A percentile compares a stretch with the other conserved stretches of the same genome.
Evolutionary conservation across 2,329 filamentous ascomycete species (phyloP).

Genomic region (Cytospora piceae): DNA sequence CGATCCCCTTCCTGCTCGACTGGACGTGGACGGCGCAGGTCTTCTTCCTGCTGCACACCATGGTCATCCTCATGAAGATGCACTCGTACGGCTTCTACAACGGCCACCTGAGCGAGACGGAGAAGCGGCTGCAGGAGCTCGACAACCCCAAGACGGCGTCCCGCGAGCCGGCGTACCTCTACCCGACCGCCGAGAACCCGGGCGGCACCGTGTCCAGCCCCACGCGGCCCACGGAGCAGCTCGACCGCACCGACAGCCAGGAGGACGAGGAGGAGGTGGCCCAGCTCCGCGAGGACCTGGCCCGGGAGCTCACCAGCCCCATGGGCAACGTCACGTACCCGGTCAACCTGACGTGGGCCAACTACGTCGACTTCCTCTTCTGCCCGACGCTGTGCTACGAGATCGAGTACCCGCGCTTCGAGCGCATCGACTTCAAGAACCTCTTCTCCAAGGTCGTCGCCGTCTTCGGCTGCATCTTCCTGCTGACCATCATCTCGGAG

Average conservation of each 20-base stretch:
- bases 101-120: constrained; percentile 86
- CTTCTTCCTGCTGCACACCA: constrained; percentile 87
- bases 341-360: constrained; percentile 78
- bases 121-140: constrained; percentile 77
- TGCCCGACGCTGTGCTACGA: constrained; percentile 98
- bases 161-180: constrained; percentile 73
- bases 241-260: constrained; percentile 22
- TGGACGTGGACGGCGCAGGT: constrained; percentile 99
- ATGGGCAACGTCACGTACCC: constrained; percentile 90
- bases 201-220: constrained; percentile 45
- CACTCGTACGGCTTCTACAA: constrained; percentile 99
- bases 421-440: constrained; percentile 75
- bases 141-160: constrained; percentile 75
- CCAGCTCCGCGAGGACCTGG: constrained; percentile 81
- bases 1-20: constrained; percentile 78
- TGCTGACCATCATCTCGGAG: constrained; percentile 87
- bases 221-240: constrained; percentile 25
- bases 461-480: constrained; percentile 94
- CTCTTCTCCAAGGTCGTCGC: constrained; percentile 85
- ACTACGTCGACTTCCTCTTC: constrained; percentile 85
- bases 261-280: constrained; percentile 57
- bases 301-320: constrained; percentile 87
- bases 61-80: constrained; percentile 98
- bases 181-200: constrained; percentile 65
- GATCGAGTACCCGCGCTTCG: constrained; percentile 86